Evolutionary conservation across 176 grass and related monocot genomes (phyloP), one percentile per base, ranked within the genome.

Genomic region (Aechmea fasciata): DNA sequence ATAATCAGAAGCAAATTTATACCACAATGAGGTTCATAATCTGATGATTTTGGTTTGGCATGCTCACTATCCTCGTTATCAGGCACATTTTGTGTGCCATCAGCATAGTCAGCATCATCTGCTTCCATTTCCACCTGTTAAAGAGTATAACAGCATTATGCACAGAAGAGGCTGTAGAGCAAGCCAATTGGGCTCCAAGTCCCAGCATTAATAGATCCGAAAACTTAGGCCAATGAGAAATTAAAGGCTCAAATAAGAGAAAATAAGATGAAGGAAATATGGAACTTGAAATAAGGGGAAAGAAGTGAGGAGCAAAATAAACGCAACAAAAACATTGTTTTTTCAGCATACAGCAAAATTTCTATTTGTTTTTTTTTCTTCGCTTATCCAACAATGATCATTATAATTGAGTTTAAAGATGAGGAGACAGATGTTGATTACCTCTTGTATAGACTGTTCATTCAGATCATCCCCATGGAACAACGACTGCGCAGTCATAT

Each of bases 71-170:
- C 75, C 75, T 53, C 68, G 47, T 74, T 71, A 68, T 74, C 22
- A 63, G 22, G 77, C 20, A 76, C 47, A 57, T 76, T 65, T n/a
- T 50, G 12, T 67, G 57, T 29, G 53, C 63, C 61, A 33, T 13
- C 59, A 26, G 11, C 71, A 50, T 28, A 75, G 51, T 89, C 86
- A 4, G 48, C 77, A 83, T 92, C 89, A 71, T 89, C 89, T 47
- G 83, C 83, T 63, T 97, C 93, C 93, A 97, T 97, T 49, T 97
- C 89, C 74, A 97, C 88, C 93, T 97, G 76, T 85, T 83, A 13
- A 63, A 66, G 3, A 75, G 33, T 22, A 61, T 19, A 61, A 61
- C 15, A 61, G 55, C 17, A 61, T 61, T 18, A 18, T 61, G 55
- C 55, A 61, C 15, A 61, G 33, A 1, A 4, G 33, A 41, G 33